These are phyloP conservation scores for Xylaria arbuscula DNA, from an alignment of 2,329 filamentous ascomycete genomes.

Conservation along the genomic window DNA sequence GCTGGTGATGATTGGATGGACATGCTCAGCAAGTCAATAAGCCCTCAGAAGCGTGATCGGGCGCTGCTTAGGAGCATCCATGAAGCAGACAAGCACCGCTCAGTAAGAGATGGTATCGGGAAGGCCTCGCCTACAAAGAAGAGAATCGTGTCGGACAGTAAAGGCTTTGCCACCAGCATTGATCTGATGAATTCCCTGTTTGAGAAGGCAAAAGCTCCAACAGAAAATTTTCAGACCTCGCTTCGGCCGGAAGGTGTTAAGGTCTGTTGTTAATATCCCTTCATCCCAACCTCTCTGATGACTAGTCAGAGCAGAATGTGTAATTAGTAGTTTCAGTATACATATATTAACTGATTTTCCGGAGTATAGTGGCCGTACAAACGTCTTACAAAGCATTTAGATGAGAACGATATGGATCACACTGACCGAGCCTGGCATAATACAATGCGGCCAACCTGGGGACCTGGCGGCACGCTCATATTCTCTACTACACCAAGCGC, in stretches of 20 bases:
- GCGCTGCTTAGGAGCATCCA: conserved; percentile 72
- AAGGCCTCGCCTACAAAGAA: conserved; percentile 51
- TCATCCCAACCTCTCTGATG: conserved; percentile 28
- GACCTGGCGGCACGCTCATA: conserved; percentile 77
- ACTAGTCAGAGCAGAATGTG: conserved; percentile 30
- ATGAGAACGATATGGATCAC: conserved; percentile 70
- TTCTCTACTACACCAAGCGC: conserved; percentile 62
- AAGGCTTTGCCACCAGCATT: conserved; percentile 86
- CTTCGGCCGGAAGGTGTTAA: conserved; percentile 74
- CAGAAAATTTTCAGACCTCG: conserved; percentile 64
- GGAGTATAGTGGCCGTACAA: conserved; percentile 83
- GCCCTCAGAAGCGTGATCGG: conserved; percentile 91
- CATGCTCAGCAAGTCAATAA: conserved; percentile 92
- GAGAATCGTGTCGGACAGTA: conserved; percentile 59
- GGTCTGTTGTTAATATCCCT: conserved; percentile 75
- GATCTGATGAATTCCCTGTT: conserved; percentile 97
- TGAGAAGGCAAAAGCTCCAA: conserved; percentile 73
- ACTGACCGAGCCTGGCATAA: conserved; percentile 76
- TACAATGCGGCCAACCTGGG: conserved; percentile 83
- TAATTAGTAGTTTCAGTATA: conserved; percentile 43
- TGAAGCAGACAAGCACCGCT: conserved; percentile 69
- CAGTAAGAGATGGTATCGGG: conserved; percentile 47
- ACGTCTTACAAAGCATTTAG: conserved; percentile 75
- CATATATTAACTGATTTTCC: conserved; percentile 58
- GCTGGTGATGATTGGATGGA: conserved; percentile 91